Base-by-base conservation (phyloP, 2,329 filamentous ascomycete genomes). In the Aspergillus novoparasiticus region DNA sequence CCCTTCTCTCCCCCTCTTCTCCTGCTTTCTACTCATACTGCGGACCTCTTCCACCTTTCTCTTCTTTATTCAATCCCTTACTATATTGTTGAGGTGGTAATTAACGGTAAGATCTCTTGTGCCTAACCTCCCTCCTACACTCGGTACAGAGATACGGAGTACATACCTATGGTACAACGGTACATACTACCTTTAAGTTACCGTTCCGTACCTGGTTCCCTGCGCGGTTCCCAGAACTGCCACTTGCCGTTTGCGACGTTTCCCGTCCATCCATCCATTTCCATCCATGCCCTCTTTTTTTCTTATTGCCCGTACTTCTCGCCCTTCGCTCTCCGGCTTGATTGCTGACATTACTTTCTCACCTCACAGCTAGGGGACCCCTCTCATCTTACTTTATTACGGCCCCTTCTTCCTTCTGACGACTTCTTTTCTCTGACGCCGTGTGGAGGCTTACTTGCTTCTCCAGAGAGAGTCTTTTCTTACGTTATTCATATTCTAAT, bases 291-390 rank as follows among this genome's bases (percentile, higher is more conserved):
- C 10, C 32, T 21, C 1, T 21, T 23, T 36, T 23, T 54, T 32
- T 34, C 21, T n/a, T n/a, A n/a, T 54, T 54, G 11, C 19, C 21
- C 32, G 4, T 45, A 21, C 57, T 43, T 50, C 57, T 36, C 57
- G 32, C n/a, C 41, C 21, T 36, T 21, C 26, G 23, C 8, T n/a
- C 23, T 8, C 46, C 14, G 23, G n/a, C 19, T 21, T 36, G 16
- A 30, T 53, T 53, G 58, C 58, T 60, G 58, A 60, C 58, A 45
- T 28, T 54, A 19, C 28, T 12, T 59, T 54, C 46, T 60, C 54
- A 51, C 51, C 28, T 32, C 48, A 34, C 28, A 19, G 39, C 19
- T 39, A 26, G n/a, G 34, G 32, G 32, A 36, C 11, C 11, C 21
- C 43, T 32, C 21, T 48, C 10, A 41, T 50, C 41, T 50, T 34